A percentile compares a stretch with the other conserved stretches of the same genome.
Conservation (phyloP, 2,329 filamentous ascomycete species). For the Alternaria burnsii region DNA sequence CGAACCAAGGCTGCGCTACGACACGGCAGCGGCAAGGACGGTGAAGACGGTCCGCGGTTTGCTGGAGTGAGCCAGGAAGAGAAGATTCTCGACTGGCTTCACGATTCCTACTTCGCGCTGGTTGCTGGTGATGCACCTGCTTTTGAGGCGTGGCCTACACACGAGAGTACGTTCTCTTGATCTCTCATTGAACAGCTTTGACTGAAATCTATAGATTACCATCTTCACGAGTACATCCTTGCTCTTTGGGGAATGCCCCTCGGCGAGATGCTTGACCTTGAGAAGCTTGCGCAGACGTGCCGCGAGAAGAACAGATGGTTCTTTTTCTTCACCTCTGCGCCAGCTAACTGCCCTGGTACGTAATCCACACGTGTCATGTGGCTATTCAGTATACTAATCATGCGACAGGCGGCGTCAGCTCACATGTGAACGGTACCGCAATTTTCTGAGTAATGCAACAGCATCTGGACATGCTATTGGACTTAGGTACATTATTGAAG, state of each 20-base stretch:
- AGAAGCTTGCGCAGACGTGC: conserved; percentile 63
- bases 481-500: neutral
- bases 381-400: conserved; percentile 6
- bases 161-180: conserved; percentile 45
- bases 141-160: conserved; percentile 70
- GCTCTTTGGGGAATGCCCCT: conserved; percentile 54
- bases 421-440: conserved; percentile 56
- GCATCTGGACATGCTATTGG: too few species aligned
- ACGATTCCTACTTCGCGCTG: conserved; percentile 73
- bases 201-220: conserved; percentile 34
- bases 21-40: conserved; percentile 54
- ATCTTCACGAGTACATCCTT: conserved; percentile 50
- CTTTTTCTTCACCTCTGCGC: conserved; percentile 69
- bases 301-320: conserved; percentile 65
- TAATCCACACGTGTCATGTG: neutral
- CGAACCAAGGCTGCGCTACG: conserved; percentile 51
- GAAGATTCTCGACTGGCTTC: conserved; percentile 70
- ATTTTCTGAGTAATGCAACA: conserved; percentile 36
- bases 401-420: conserved; percentile 51
- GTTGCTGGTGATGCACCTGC: conserved; percentile 70
- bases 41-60: conserved; percentile 53
- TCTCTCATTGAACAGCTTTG: neutral
- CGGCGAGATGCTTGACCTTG: conserved; percentile 57
- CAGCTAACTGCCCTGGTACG: conserved; percentile 65
- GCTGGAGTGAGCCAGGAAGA: conserved; percentile 63